phyloP scores from a whole-genome alignment of 2,329 filamentous ascomycete genomes.

The Fusarium irregulare region DNA sequence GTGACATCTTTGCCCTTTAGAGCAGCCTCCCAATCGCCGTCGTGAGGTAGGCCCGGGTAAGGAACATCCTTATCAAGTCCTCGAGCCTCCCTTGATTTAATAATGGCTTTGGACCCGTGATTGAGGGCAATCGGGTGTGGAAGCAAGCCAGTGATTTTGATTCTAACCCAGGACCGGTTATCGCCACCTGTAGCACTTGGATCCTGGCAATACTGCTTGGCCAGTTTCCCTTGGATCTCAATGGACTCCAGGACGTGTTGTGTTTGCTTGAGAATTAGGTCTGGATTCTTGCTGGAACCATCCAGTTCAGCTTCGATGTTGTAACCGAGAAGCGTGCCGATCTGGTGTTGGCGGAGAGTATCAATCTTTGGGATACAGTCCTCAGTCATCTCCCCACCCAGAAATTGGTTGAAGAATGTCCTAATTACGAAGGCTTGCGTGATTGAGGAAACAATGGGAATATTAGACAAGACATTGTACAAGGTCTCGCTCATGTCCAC shows the following conservation, averaged over 20 bases:
- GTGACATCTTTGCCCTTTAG: constrained; percentile 31
- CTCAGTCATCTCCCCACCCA: constrained; percentile 21
- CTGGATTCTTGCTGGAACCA: constrained; percentile 39
- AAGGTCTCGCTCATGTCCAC: constrained; percentile 35
- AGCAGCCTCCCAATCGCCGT: constrained; percentile 36
- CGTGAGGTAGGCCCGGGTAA: constrained; percentile 35
- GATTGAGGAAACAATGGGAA: constrained; percentile 33
- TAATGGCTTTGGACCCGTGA: constrained; percentile 29
- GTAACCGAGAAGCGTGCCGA: constrained; percentile 38
- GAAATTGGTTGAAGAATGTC: constrained; percentile 39
- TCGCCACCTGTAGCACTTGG: constrained; percentile 20
- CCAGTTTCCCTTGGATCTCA: constrained; percentile 26
- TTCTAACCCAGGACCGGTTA: constrained; percentile 34
- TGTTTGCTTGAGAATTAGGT: constrained; percentile 32
- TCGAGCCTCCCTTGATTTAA: constrained; percentile 19
- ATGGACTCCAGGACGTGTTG: constrained; percentile 33
- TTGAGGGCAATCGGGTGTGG: constrained; percentile 30
- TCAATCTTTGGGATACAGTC: constrained; percentile 39
- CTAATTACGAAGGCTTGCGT: constrained; percentile 26
- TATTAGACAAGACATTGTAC: constrained; percentile 24
- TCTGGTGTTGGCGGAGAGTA: constrained; percentile 13
- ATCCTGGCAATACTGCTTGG: constrained; percentile 24
- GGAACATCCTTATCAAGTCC: constrained; percentile 34
- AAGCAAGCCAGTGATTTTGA: constrained; percentile 37
- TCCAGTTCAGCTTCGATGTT: constrained; percentile 39